Conservation (phyloP, 2,329 filamentous ascomycete genomes). For the Cladobotryum protrusum region DNA sequence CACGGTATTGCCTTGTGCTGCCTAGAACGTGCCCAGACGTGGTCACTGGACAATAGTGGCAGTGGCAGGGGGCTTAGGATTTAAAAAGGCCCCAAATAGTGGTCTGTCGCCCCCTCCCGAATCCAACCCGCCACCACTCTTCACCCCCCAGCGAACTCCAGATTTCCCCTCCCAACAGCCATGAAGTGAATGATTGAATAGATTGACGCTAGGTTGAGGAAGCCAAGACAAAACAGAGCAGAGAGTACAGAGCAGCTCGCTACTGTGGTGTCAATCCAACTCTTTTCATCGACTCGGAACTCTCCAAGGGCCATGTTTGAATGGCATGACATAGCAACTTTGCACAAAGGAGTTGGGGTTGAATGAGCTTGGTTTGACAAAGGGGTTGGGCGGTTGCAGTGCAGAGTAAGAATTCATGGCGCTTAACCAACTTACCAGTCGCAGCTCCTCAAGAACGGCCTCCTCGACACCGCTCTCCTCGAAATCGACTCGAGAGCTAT, state of each 20-base stretch:
- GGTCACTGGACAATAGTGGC: conserved; percentile 6
- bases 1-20: conserved; percentile 1
- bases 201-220: neutral
- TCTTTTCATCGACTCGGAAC: neutral
- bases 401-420: too few relatives aligned
- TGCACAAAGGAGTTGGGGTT: neutral
- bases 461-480: conserved; percentile 93
- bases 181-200: too few relatives aligned
- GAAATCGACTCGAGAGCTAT: conserved; percentile 88
- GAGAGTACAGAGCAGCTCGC: conserved; percentile 11
- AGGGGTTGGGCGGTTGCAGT: too few relatives aligned
- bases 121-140: conserved; percentile 19
- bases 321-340: too few relatives aligned
- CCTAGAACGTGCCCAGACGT: conserved; percentile 5
- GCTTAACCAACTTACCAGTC: conserved; percentile 58
- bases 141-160: conserved; percentile 15
- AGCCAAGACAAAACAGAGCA: neutral
- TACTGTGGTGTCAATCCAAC: neutral
- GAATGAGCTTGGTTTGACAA: too few relatives aligned
- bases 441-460: conserved; percentile 77
- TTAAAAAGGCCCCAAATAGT: conserved; percentile 56
- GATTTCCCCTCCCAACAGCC: conserved; percentile 29
- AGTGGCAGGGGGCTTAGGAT: conserved; percentile 25
- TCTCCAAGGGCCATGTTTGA: neutral
- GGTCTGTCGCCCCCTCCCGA: conserved; percentile 39